Evolutionary conservation across 208 protist genomes (phyloP).

Genomic region (Leishmania turanica): DNA sequence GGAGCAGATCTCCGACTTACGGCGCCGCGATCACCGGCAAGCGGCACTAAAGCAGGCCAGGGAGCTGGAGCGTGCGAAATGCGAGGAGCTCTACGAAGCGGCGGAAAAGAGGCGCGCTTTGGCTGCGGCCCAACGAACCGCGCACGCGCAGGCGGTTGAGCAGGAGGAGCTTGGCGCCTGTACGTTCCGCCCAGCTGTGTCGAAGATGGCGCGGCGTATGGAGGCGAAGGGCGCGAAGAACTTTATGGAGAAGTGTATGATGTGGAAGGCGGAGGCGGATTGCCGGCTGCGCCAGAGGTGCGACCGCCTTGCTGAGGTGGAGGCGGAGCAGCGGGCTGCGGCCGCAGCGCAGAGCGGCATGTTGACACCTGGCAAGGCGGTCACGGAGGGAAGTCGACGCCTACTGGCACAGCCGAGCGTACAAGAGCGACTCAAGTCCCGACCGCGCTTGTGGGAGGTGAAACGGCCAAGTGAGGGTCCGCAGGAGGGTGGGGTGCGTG

Average conservation of each 20-base stretch:
- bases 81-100: slow-evolving; percentile 27
- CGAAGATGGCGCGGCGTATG: slow-evolving; percentile 25
- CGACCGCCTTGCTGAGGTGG: slow-evolving; percentile 28
- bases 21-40: slow-evolving; percentile 17
- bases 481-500: neutral
- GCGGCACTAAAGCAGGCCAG: slow-evolving; percentile 23
- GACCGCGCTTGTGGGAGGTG: slow-evolving; percentile 37
- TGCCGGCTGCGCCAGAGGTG: slow-evolving; percentile 40
- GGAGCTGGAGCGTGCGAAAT: slow-evolving; percentile 26
- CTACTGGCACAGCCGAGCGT: slow-evolving; percentile 22
- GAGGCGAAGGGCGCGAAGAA: slow-evolving; percentile 41
- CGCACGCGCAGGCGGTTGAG: slow-evolving; percentile 18
- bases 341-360: slow-evolving; percentile 24
- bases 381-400: slow-evolving; percentile 29
- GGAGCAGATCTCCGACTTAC: slow-evolving; percentile 27
- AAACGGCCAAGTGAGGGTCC: neutral
- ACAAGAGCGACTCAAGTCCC: slow-evolving; percentile 28
- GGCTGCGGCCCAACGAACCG: slow-evolving; percentile 13
- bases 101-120: slow-evolving; percentile 9
- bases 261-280: slow-evolving; percentile 50
- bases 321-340: slow-evolving; percentile 16
- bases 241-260: slow-evolving; percentile 67
- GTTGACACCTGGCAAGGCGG: neutral
- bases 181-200: slow-evolving; percentile 57
- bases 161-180: slow-evolving; percentile 42